Evolutionary conservation across 371 early-diverging fungal genomes (phyloP).

Genomic region (Quaeritorhiza haematococci): DNA sequence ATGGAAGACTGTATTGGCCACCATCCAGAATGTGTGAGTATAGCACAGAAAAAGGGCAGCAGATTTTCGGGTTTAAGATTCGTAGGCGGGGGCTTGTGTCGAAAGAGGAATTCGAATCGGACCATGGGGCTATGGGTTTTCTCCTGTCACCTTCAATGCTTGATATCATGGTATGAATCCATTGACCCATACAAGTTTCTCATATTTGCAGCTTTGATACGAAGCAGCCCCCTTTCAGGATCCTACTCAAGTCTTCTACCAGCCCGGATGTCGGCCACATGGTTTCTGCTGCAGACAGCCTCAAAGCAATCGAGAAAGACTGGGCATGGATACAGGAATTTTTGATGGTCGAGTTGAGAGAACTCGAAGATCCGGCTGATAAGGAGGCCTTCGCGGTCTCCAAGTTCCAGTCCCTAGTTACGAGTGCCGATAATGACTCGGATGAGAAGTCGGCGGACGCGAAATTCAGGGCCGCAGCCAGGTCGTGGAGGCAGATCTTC

Average conservation of each 20-base stretch:
- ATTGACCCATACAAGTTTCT: neutral
- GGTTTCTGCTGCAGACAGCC: conserved; percentile 64
- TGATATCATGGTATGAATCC: neutral
- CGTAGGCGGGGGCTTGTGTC: too few species aligned
- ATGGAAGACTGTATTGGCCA: conserved; percentile 39
- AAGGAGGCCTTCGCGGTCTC: conserved; percentile 79
- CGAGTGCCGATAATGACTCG: conserved; percentile 66
- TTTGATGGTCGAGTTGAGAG: conserved; percentile 60
- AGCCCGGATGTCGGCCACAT: conserved; percentile 40
- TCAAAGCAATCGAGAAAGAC: conserved; percentile 73
- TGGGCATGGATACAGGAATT: conserved; percentile 85
- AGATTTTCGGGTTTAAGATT: neutral
- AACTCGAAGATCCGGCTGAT: conserved; percentile 71
- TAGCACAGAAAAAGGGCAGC: neutral
- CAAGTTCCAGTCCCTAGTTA: conserved; percentile 83
- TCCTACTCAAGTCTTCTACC: conserved; percentile 59
- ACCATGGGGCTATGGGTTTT: too few species aligned
- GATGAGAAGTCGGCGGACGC: conserved; percentile 79
- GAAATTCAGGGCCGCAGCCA: conserved; percentile 79
- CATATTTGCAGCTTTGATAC: conserved; percentile 70
- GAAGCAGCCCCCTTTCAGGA: conserved; percentile 88
- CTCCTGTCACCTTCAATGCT: neutral
- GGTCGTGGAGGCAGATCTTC: conserved; percentile 89
- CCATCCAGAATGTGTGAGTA: conserved; percentile 48
- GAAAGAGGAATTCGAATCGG: too few species aligned